phyloP scores from a whole-genome alignment of 371 early-diverging fungal species.

The Syncephalastrum racemosum region DNA sequence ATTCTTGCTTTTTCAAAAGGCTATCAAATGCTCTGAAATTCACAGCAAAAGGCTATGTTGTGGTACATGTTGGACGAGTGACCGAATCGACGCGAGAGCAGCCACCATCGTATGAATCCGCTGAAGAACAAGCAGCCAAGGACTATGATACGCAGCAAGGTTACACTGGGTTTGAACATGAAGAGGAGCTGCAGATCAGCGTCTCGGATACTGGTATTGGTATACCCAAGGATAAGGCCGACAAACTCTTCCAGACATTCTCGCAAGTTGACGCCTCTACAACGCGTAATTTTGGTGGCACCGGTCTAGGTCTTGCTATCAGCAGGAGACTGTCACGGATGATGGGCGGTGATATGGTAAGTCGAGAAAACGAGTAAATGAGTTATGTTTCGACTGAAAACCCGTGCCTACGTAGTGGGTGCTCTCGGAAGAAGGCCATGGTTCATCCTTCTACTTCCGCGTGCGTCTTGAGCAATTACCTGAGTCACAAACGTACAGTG shows the following conservation, averaged over 20 bases:
- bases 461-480: conserved; percentile 21
- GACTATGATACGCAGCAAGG: no score
- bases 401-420: conserved; percentile 32
- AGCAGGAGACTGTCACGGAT: conserved; percentile 45
- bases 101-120: no score
- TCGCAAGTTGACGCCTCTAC: conserved; percentile 59
- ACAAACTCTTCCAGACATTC: conserved; percentile 59
- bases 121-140: no score
- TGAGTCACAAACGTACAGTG: conserved; percentile 23
- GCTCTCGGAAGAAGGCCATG: conserved; percentile 42
- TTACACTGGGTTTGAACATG: no score
- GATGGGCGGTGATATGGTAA: conserved; percentile 60
- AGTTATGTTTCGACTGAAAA: background rate
- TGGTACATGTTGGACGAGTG: conserved; percentile 2
- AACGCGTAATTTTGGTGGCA: conserved; percentile 56
- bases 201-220: conserved; percentile 71
- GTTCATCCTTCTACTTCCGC: conserved; percentile 48
- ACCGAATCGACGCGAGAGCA: no score
- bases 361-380: background rate
- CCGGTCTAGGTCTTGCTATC: conserved; percentile 57
- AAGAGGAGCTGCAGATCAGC: conserved; percentile 25
- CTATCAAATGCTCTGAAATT: conserved; percentile 23
- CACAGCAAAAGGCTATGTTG: conserved; percentile 15
- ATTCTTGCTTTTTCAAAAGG: conserved; percentile 3
- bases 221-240: conserved; percentile 50